Base-by-base conservation (phyloP, 805 yeast genomes). In the Pichia cabralensis region DNA sequence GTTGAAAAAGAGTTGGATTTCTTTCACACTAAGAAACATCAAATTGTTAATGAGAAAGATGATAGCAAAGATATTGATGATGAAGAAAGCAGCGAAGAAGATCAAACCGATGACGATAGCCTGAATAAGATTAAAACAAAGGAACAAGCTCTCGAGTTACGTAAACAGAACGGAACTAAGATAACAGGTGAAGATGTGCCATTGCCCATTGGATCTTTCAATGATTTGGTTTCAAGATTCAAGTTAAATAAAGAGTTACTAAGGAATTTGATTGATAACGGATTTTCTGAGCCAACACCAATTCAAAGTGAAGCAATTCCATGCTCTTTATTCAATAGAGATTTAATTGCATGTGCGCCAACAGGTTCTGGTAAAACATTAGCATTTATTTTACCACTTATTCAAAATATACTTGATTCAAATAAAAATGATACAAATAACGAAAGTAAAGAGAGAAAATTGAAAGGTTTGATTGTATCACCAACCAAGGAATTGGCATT, bases 351-450 rank as follows among this genome's bases (percentile, higher is more conserved):
- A 1, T 84, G 96, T 66, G 96, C 97, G 0, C 97, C 97, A 30
- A 92, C 98, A 1, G 98, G 98, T 47, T 85, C 96, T 5, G 98
- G 98, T 65, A 92, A 92, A 55, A 92, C 98, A 0, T 64, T 92
- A 31, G 94, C 96, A 21, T 92, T 81, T 52, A 61, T 83, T 37
- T 72, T 86, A 13, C 98, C 99, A 4, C 48, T 89, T 47, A 58
- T 92, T 15, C 92, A 83, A 46, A 49, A 57, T 30, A 26, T 47
- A 7, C 30, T 64, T 13, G 38, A 48, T 20, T 30, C 36, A 11
- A 11, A 49, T 82, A 44, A n/a, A n/a, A n/a, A n/a, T n/a, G n/a
- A n/a, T n/a, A n/a, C n/a, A n/a, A 56, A 82, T 19, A 83, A 76
- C 42, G 8, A 34, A 11, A 35, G 28, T 10, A 59, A 62, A 31